A percentile compares a stretch with the other conserved stretches of the same genome.
phyloP scores from a whole-genome alignment of 2,329 filamentous ascomycete species.

The Claviceps paspali region DNA sequence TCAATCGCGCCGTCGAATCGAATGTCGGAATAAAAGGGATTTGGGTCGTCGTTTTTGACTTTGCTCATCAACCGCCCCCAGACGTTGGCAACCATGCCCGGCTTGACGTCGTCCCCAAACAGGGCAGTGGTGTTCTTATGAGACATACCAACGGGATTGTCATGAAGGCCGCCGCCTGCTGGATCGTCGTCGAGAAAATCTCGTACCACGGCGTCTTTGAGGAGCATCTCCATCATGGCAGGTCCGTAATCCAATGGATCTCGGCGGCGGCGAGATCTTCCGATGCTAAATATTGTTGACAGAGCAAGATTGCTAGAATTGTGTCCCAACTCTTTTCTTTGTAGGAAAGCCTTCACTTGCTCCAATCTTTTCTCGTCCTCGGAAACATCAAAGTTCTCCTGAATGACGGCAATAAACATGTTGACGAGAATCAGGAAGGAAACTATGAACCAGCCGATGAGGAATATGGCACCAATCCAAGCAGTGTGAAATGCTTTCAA shows the following conservation, averaged over 20 bases:
- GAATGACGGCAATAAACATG: slow-evolving; percentile 99
- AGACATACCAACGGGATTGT: slow-evolving; percentile 5
- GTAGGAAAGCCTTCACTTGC: slow-evolving; percentile 88
- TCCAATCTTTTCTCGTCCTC: slow-evolving; percentile 96
- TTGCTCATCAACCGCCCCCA: slow-evolving; percentile 45
- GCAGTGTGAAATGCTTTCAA: slow-evolving; percentile 53
- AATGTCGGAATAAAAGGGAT: slow-evolving; percentile 79
- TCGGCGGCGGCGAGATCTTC: slow-evolving; percentile 42
- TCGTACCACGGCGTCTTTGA: slow-evolving; percentile 88
- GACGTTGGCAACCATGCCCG: slow-evolving; percentile 41
- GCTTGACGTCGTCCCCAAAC: slow-evolving; percentile 30
- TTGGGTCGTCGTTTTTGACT: slow-evolving; percentile 58
- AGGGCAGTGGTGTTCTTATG: slow-evolving; percentile 19
- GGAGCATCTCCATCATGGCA: slow-evolving; percentile 85
- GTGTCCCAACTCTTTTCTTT: slow-evolving; percentile 71
- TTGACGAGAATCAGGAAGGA: slow-evolving; percentile 93
- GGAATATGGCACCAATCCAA: slow-evolving; percentile 84
- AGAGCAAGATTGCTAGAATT: slow-evolving; percentile 61
- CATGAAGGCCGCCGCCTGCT: too few relatives aligned
- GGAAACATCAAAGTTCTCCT: slow-evolving; percentile 97
- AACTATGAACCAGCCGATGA: slow-evolving; percentile 91
- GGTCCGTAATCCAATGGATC: slow-evolving; percentile 88
- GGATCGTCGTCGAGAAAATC: slow-evolving; percentile 79
- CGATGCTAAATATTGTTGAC: slow-evolving; percentile 51
- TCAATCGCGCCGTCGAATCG: slow-evolving; percentile 60